These are phyloP conservation scores for Ceratocystis lukuohia DNA, from an alignment of 2,329 filamentous ascomycete species.

Conservation along the genomic window DNA sequence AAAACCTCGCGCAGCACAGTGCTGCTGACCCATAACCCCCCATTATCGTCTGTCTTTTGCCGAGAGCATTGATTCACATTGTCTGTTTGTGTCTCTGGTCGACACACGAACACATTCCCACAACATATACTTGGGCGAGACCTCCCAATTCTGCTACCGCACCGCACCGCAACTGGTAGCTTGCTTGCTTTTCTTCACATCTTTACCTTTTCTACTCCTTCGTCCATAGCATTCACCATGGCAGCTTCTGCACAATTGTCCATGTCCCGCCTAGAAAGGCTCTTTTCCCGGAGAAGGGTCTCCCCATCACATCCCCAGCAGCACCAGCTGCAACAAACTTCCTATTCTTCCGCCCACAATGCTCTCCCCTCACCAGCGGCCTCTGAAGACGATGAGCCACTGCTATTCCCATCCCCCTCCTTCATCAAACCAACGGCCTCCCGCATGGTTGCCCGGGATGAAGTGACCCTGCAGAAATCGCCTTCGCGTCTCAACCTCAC, in stretches of 20 bases:
- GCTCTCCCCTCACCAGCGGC: slow-evolving; percentile 13
- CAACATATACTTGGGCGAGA: not conserved
- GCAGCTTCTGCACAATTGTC: slow-evolving; percentile 15
- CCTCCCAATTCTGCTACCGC: not conserved
- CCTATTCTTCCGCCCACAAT: not conserved
- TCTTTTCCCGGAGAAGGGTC: slow-evolving; percentile 36
- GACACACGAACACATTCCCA: not conserved
- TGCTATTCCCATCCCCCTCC: slow-evolving; percentile 36
- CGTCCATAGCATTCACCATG: slow-evolving; percentile 1
- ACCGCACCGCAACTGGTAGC: not conserved
- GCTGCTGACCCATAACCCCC: not conserved
- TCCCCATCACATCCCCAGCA: slow-evolving; percentile 21
- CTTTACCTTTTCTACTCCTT: not conserved
- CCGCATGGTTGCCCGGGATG: slow-evolving; percentile 45
- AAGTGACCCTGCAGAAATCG: slow-evolving; percentile 26
- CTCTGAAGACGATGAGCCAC: slow-evolving; percentile 24
- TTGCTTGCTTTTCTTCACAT: not conserved
- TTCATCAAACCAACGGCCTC: slow-evolving; percentile 43
- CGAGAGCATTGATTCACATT: not conserved
- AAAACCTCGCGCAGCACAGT: too few species aligned
- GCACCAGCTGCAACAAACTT: not conserved
- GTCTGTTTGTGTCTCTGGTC: not conserved
- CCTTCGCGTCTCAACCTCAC: slow-evolving; percentile 21
- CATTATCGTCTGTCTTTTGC: not conserved
- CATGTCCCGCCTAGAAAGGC: slow-evolving; percentile 32